Evolutionary conservation across 148 eudicot genomes (phyloP).

Genomic region (Beta vulgaris): DNA sequence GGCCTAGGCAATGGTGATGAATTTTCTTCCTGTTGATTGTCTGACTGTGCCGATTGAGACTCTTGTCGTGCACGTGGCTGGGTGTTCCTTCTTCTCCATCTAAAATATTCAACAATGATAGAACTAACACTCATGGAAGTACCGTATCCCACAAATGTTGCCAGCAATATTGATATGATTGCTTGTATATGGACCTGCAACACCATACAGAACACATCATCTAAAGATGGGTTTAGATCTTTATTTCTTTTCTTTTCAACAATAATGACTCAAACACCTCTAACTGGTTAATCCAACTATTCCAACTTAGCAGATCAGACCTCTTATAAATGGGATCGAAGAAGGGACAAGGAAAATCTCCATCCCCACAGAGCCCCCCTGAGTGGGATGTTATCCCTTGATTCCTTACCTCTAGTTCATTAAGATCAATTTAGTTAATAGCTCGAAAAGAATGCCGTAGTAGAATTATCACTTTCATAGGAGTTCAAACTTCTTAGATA

Average conservation of each 20-base stretch:
- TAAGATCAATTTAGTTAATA: too few relatives aligned
- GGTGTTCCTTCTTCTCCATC: slow-evolving; percentile 46
- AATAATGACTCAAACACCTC: too few relatives aligned
- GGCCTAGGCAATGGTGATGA: slow-evolving; percentile 20
- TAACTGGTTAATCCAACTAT: too few relatives aligned
- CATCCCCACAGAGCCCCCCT: too few relatives aligned
- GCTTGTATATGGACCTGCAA: slow-evolving; percentile 71
- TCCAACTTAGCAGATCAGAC: too few relatives aligned
- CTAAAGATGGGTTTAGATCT: neutral
- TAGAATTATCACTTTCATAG: too few relatives aligned
- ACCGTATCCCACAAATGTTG: slow-evolving; percentile 84
- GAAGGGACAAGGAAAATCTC: too few relatives aligned
- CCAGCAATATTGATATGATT: slow-evolving; percentile 65
- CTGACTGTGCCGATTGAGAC: slow-evolving; percentile 23
- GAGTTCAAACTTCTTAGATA: neutral
- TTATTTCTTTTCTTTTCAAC: too few relatives aligned
- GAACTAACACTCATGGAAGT: slow-evolving; percentile 78
- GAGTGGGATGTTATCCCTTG: too few relatives aligned
- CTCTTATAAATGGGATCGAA: too few relatives aligned
- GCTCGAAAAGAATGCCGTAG: neutral
- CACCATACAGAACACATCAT: neutral
- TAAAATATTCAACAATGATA: slow-evolving; percentile 44
- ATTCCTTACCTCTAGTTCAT: too few relatives aligned
- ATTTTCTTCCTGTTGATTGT: slow-evolving; percentile 6
- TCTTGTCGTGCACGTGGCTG: slow-evolving; percentile 20